Conservation (phyloP, 1,284 basidiomycete species). For the Sphagnurus paluster region DNA sequence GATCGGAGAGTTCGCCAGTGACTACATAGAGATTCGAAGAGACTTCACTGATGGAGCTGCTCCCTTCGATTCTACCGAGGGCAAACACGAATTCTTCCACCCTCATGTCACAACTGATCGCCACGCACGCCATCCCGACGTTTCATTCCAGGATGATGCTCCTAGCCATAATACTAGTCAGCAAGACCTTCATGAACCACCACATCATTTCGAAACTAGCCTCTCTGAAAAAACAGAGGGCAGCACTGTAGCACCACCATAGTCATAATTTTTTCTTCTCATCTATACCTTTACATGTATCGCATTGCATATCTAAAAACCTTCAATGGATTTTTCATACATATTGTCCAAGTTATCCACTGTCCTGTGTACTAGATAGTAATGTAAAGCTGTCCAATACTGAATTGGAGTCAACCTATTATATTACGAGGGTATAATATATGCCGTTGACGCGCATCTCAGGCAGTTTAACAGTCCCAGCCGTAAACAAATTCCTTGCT, state of each 20-base stretch:
- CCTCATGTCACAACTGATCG: slow-evolving; percentile 42
- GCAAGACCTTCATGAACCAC: slow-evolving; percentile 6
- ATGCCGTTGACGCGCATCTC: background rate
- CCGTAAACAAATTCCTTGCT: slow-evolving; percentile 55
- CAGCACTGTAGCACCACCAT: slow-evolving; percentile 18
- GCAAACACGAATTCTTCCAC: slow-evolving; percentile 22
- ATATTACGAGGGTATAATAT: background rate
- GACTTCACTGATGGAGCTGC: slow-evolving; percentile 63
- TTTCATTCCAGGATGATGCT: slow-evolving; percentile 16
- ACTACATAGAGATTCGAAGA: slow-evolving; percentile 77
- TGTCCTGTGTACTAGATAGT: background rate
- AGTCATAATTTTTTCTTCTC: slow-evolving; percentile 11
- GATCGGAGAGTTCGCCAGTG: slow-evolving; percentile 78
- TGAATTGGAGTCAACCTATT: background rate
- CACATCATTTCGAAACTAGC: slow-evolving; percentile 23
- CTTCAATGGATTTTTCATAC: background rate
- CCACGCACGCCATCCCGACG: slow-evolving; percentile 45
- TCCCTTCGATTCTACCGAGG: slow-evolving; percentile 24
- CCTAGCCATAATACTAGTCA: slow-evolving; percentile 8
- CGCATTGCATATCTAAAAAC: slow-evolving; percentile 2
- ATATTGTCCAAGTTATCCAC: background rate
- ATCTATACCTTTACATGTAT: slow-evolving; percentile 17
- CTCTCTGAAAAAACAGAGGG: slow-evolving; percentile 31
- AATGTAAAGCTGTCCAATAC: background rate
- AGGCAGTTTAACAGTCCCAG: slow-evolving; percentile 57